Evolutionary conservation across 345 rosid genomes (phyloP), one percentile per base, ranked within the genome.

Genomic region (Acer campestre): DNA sequence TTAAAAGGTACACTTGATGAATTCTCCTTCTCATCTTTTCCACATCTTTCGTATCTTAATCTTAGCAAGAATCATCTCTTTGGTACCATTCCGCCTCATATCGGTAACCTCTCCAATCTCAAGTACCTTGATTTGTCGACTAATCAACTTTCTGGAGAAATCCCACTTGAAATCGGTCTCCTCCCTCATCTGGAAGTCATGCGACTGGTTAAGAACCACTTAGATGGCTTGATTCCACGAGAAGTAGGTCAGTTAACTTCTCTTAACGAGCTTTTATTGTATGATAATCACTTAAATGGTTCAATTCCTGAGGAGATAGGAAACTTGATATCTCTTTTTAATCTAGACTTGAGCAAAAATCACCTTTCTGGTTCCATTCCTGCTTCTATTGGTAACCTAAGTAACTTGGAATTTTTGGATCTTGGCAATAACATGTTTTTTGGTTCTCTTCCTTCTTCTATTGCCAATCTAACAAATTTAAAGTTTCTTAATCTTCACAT

Each of bases 21-120:
- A 27, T 75, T 82, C 73, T 66, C 81, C 1, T 84, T 82, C 80
- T 48, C 51, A 0, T 78, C 80, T 29, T 62, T 84, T 51, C 82
- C 70, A 16, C 42, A 78, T 49, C 85, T 87, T 1, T 7, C 58
- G 1, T 65, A 14, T 40, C 75, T 87, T 67, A 77, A 75, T 67
- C 75, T 85, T 20, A 49, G 73, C 61, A 53, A 13, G 31, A 87
- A 87, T 31, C 12, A 20, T 2, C 63, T 87, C 51, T 23, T 16
- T 16, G 86, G 85, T 0, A 4, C 55, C n/a, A 81, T 87, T 53
- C 90, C 86, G 0, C 35, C 77, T 2, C 53, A 51, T 1, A 66
- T 87, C 16, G 53, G 80, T 7, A 70, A 56, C 46, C 64, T 80
- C 10, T 71, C 82, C 51, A 77, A 80, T 16, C 80, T 84, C 67